phyloP scores from a whole-genome alignment of 257 asterid species.

The Nicotiana attenuata region DNA sequence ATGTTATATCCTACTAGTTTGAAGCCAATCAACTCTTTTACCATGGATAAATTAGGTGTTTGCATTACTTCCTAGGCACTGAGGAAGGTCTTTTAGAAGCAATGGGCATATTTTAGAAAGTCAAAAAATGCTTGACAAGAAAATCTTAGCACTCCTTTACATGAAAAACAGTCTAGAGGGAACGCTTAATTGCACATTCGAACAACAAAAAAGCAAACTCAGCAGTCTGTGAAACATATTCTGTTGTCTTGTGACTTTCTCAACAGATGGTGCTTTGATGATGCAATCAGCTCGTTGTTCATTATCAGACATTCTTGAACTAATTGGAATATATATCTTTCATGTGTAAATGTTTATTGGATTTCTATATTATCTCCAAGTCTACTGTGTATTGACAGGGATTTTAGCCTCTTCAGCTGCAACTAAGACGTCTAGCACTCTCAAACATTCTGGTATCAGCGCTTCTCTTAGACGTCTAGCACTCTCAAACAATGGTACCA shows the following conservation, averaged over 20 bases:
- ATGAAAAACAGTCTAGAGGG: neutral
- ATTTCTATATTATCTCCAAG: neutral
- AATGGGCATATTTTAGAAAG: neutral
- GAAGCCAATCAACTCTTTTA: neutral
- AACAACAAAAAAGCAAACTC: neutral
- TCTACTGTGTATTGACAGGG: neutral
- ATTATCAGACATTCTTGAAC: neutral
- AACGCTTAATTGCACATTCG: neutral
- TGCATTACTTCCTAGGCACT: neutral
- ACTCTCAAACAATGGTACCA: neutral
- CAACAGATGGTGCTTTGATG: neutral
- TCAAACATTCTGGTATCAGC: neutral
- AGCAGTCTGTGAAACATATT: neutral
- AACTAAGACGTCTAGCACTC: neutral
- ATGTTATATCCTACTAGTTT: neutral
- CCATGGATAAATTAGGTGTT: neutral
- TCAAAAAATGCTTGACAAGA: neutral
- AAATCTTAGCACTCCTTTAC: neutral
- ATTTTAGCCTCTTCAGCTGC: neutral
- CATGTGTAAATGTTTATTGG: neutral
- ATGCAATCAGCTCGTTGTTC: neutral
- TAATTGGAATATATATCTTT: neutral
- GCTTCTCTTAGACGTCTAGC: neutral
- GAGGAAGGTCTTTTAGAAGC: neutral
- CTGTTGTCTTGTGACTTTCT: neutral